phyloP scores from a whole-genome alignment of 257 asterid species.

The Fraxinus pennsylvanica region DNA sequence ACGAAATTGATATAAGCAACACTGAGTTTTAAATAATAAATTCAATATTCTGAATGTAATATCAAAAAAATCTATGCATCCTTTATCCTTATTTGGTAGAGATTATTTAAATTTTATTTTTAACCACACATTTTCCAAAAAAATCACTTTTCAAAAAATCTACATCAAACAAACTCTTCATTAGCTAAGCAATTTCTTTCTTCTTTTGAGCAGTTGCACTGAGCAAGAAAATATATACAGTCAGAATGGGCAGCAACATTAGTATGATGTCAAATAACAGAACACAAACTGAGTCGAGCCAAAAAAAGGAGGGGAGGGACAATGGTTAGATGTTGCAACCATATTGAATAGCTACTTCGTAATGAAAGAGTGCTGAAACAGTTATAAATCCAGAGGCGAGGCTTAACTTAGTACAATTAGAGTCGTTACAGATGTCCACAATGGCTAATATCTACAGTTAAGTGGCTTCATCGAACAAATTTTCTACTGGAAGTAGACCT shows the following conservation, averaged over 20 bases:
- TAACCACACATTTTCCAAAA: too few relatives aligned
- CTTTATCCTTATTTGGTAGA: background rate
- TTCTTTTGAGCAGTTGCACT: slow-evolving; percentile 40
- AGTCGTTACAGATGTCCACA: background rate
- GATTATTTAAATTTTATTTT: too few relatives aligned
- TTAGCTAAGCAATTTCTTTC: slow-evolving; percentile 38
- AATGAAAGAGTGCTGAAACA: background rate
- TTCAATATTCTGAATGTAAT: background rate
- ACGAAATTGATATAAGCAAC: background rate
- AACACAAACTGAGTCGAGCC: background rate
- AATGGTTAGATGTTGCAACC: background rate
- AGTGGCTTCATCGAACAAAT: background rate
- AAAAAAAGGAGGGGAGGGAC: background rate
- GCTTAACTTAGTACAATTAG: background rate
- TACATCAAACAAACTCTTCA: slow-evolving; percentile 10
- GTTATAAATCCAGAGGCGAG: background rate
- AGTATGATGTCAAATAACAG: background rate
- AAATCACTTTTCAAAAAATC: too few relatives aligned
- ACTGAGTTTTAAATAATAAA: too few relatives aligned
- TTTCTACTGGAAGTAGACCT: background rate
- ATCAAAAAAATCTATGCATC: slow-evolving; percentile 33
- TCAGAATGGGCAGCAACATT: background rate
- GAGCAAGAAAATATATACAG: background rate
- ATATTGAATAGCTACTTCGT: too few relatives aligned
- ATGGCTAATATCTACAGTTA: background rate